phyloP scores from a whole-genome alignment of 164 flowering plant genomes.

The Annona cherimola region DNA sequence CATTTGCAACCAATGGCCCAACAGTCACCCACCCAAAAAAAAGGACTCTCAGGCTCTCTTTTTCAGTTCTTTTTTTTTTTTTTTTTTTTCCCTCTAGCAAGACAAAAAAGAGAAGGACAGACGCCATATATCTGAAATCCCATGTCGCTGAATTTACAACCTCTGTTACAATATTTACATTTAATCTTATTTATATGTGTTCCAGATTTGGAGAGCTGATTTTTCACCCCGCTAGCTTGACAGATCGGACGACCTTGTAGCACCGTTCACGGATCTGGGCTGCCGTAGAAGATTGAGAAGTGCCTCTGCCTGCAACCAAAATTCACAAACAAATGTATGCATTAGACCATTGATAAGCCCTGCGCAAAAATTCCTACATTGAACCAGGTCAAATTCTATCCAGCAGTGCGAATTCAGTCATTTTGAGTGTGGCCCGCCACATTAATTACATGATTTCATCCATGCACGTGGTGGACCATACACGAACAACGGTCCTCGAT shows the following conservation, averaged over 20 bases:
- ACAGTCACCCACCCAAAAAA: no score
- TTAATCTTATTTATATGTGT: not conserved
- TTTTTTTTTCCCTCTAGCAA: not conserved
- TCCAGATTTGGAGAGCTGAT: not conserved
- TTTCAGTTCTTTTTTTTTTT: no score
- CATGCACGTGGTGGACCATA: no score
- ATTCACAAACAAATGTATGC: not conserved
- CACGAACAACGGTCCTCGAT: no score
- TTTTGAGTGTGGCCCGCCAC: no score
- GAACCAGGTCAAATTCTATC: no score
- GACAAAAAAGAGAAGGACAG: no score
- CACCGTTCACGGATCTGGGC: conserved; percentile 72
- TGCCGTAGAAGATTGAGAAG: conserved; percentile 71
- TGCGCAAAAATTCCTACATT: no score
- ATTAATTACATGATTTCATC: no score
- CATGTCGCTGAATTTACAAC: conserved; percentile 1
- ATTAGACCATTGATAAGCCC: no score
- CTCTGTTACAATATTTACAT: conserved; percentile 10
- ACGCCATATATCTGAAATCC: not conserved
- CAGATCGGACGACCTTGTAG: conserved; percentile 40
- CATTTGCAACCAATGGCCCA: not conserved
- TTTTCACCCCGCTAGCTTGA: conserved; percentile 22
- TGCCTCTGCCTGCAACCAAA: conserved; percentile 58
- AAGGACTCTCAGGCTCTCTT: no score
- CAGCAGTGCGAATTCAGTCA: no score